Evolutionary conservation across 2,329 filamentous ascomycete genomes (phyloP), one percentile per base, ranked within the genome.

Genomic region (Alternaria arborescens): DNA sequence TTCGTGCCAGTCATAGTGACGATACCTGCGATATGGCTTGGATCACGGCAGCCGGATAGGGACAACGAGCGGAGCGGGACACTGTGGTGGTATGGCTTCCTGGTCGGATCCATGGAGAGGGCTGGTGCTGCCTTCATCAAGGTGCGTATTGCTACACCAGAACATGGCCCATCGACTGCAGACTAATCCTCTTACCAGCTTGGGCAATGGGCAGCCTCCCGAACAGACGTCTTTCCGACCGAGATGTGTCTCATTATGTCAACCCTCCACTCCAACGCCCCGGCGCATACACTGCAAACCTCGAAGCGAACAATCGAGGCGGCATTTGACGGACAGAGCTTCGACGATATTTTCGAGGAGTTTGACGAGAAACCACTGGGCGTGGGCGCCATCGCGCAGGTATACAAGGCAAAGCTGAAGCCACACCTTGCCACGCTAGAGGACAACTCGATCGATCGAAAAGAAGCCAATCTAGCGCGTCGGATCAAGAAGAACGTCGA

Each of bases 121-220:
- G 93, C 94, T 18, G 95, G 95, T 0, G 94, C 95, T 44, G 93
- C 95, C 0, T 99, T 99, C 75, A 99, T 99, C 81, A 99, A 99
- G 86, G 91, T 92, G 80, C 18, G 64, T 42, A 8, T 46, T 30
- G 4, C 8, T 22, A 16, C 30, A 3, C 14, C 5, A 11, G 14
- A 8, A 12, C 26, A 42, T 20, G 11, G 8, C 18, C 7, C 2
- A 3, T 32, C 18, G 3, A 28, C 6, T 28, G 30, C 16, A 41
- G 10, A 36, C 73, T 77, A 43, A 77, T 55, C n/a, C 24, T 7
- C 48, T 7, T 50, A 2, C 58, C 70, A 94, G 89, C 87, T 99
- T 55, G 95, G 95, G 16, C 95, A 99, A 88, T 99, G 95, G 95
- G 95, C 95, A 18, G 95, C 95, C 3, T 98, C 95, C 5, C 87